Percentiles rank a stretch among this genome's conserved stretches.
These are phyloP conservation scores for Aspergillus aculeatus DNA, from an alignment of 2,329 filamentous ascomycete species.

Conservation along the genomic window DNA sequence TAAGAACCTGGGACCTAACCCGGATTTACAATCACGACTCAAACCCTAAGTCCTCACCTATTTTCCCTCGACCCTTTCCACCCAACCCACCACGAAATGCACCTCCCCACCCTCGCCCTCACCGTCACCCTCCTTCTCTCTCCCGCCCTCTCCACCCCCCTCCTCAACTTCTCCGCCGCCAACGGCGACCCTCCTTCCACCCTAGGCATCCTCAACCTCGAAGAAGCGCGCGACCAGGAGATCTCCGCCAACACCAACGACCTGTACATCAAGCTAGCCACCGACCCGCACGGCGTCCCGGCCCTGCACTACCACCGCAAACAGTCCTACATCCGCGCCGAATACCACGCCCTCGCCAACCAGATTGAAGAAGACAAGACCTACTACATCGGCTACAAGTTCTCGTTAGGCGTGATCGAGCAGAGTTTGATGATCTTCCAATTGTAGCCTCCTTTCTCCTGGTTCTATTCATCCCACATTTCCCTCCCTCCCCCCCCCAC, in stretches of 20 bases:
- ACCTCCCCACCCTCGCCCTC: too few relatives aligned
- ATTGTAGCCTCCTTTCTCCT: conserved; percentile 11
- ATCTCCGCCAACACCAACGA: conserved; percentile 10
- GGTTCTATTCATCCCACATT: background rate
- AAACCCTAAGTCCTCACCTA: too few relatives aligned
- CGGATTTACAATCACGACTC: too few relatives aligned
- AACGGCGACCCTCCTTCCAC: conserved; percentile 14
- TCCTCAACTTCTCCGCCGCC: background rate
- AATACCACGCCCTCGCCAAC: conserved; percentile 15
- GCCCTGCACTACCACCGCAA: conserved; percentile 18
- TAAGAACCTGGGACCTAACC: too few relatives aligned
- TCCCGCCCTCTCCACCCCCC: too few relatives aligned
- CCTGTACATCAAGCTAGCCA: conserved; percentile 19
- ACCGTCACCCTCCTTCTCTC: too few relatives aligned
- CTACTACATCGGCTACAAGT: conserved; percentile 17
- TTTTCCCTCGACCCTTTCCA: too few relatives aligned
- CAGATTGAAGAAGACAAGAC: conserved; percentile 12
- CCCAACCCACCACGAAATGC: too few relatives aligned
- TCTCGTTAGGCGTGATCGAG: conserved; percentile 10
- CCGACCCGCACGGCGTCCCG: conserved; percentile 12
- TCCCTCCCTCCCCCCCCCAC: too few relatives aligned
- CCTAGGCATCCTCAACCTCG: conserved; percentile 16
- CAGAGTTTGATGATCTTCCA: conserved; percentile 16
- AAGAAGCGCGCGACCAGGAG: conserved; percentile 12
- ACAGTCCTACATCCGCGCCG: conserved; percentile 16